Conservation (phyloP, 768 basidiomycete species). For the Agaricus sinodeliciosus region DNA sequence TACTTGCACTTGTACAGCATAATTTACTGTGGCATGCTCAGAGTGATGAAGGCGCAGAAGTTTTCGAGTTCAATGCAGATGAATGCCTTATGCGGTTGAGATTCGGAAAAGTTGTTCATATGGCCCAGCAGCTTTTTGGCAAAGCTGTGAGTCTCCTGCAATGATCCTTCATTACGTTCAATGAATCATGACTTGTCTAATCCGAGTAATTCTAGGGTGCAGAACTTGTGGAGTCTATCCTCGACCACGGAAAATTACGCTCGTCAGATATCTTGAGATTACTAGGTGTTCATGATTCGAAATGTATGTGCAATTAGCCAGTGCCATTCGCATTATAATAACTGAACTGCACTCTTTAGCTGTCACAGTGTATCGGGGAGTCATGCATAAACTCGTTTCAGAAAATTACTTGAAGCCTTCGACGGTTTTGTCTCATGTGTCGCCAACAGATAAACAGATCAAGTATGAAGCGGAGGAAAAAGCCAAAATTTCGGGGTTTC, state of each 20-base stretch:
- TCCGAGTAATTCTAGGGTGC: conserved; percentile 43
- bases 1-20: conserved; percentile 84
- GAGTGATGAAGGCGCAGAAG: conserved; percentile 63
- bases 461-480: conserved; percentile 78
- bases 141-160: conserved; percentile 45
- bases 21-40: conserved; percentile 85
- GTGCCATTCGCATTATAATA: background rate
- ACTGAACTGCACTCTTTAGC: conserved; percentile 11
- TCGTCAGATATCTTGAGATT: conserved; percentile 59
- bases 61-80: conserved; percentile 75
- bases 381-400: conserved; percentile 65
- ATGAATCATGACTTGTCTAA: background rate
- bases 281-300: conserved; percentile 46
- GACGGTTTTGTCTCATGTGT: conserved; percentile 69
- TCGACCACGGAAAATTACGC: conserved; percentile 84
- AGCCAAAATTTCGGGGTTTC: conserved; percentile 65
- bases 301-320: conserved; percentile 34
- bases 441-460: conserved; percentile 75
- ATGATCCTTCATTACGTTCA: background rate
- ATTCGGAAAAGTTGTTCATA: conserved; percentile 77
- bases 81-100: conserved; percentile 79
- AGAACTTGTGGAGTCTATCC: conserved; percentile 66
- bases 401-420: conserved; percentile 74
- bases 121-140: conserved; percentile 68
- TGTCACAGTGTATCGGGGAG: conserved; percentile 46